phyloP scores from a whole-genome alignment of 495 filamentous ascomycete species.

The Peziza echinospora region DNA sequence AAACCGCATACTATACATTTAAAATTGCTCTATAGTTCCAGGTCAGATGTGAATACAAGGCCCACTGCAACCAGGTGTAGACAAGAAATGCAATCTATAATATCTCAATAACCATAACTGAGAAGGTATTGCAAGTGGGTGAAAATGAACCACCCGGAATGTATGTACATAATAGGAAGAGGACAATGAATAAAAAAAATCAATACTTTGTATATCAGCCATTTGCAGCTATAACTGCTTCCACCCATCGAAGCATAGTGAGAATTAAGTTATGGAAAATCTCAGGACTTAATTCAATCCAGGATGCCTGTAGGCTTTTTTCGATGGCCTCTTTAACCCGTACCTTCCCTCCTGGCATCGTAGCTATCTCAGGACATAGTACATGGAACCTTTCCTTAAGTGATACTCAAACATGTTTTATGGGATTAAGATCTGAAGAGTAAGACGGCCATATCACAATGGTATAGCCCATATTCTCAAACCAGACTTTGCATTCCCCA shows the following conservation, averaged over 20 bases:
- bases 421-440: too few relatives aligned
- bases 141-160: too few relatives aligned
- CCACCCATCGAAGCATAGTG: background rate
- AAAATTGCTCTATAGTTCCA: too few relatives aligned
- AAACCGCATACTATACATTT: too few relatives aligned
- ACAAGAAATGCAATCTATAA: too few relatives aligned
- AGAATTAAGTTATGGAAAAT: conserved; percentile 1
- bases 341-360: background rate
- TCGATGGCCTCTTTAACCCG: background rate
- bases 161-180: too few relatives aligned
- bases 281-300: background rate
- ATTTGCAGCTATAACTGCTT: conserved; percentile 1
- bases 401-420: background rate
- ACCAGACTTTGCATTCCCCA: too few relatives aligned
- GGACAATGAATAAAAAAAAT: background rate
- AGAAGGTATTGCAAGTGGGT: too few relatives aligned
- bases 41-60: too few relatives aligned
- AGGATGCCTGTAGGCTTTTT: background rate
- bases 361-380: background rate
- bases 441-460: too few relatives aligned
- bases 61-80: too few relatives aligned
- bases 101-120: too few relatives aligned
- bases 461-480: background rate
- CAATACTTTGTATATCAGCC: conserved; percentile 2
- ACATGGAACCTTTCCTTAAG: background rate